These are phyloP conservation scores for Mycena rosella DNA, from an alignment of 768 basidiomycete species.

Conservation along the genomic window DNA sequence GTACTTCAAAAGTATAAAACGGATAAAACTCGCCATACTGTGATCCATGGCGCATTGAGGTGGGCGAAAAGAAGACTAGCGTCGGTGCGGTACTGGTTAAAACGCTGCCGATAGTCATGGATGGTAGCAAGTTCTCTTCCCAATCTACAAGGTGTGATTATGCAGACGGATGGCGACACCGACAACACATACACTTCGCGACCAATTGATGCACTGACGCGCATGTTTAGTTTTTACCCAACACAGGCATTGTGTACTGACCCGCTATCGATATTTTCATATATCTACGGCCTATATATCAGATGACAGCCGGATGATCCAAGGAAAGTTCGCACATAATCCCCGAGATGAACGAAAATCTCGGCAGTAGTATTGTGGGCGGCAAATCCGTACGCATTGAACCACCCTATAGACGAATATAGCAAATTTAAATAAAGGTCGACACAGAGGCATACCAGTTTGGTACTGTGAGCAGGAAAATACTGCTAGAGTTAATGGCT, in stretches of 20 bases:
- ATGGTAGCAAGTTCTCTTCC: constrained; percentile 70
- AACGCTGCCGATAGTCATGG: constrained; percentile 65
- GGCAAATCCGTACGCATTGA: constrained; percentile 72
- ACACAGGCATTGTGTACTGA: constrained; percentile 18
- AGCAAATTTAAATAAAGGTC: neutral
- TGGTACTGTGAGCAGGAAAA: constrained; percentile 72
- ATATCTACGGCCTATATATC: constrained; percentile 55
- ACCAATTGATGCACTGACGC: constrained; percentile 58
- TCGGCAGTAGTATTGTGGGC: constrained; percentile 66
- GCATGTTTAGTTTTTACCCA: too few species aligned
- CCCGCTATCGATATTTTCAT: constrained; percentile 60
- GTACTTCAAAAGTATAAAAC: neutral
- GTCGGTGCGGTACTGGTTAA: constrained; percentile 67
- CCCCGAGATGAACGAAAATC: constrained; percentile 69
- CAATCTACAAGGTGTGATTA: constrained; percentile 40
- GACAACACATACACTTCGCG: constrained; percentile 48
- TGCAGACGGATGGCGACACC: too few species aligned
- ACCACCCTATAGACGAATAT: constrained; percentile 55
- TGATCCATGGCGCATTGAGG: constrained; percentile 66
- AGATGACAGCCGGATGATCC: neutral
- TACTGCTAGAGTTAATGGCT: constrained; percentile 65
- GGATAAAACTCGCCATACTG: constrained; percentile 57
- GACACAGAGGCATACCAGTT: constrained; percentile 49
- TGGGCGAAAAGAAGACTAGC: constrained; percentile 61
- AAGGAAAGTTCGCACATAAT: constrained; percentile 55